These are phyloP conservation scores for Exophiala sp. DNA, from an alignment of 2,329 filamentous ascomycete species.

Conservation along the genomic window DNA sequence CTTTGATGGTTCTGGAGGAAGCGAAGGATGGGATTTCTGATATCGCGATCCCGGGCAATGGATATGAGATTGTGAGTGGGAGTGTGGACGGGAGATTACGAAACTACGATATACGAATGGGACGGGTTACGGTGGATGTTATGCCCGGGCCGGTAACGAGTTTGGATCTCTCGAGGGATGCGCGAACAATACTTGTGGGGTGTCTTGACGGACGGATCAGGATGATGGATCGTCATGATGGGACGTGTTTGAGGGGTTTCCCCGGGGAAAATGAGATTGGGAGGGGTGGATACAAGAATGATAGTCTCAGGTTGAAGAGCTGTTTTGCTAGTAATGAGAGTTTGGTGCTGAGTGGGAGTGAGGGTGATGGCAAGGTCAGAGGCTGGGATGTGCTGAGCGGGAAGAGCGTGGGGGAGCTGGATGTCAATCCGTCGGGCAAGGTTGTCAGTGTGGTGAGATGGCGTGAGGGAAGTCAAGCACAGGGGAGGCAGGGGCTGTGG, in stretches of 20 bases:
- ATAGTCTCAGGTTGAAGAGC: conserved; percentile 69
- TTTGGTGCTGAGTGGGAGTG: conserved; percentile 76
- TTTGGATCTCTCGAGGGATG: conserved; percentile 66
- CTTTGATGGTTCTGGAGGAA: conserved; percentile 70
- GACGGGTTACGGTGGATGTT: conserved; percentile 66
- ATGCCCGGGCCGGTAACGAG: conserved; percentile 69
- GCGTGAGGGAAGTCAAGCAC: conserved; percentile 24
- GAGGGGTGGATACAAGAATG: conserved; percentile 53
- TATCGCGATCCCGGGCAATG: conserved; percentile 14
- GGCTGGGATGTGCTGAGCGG: conserved; percentile 84
- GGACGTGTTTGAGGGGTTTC: conserved; percentile 71
- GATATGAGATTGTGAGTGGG: conserved; percentile 59
- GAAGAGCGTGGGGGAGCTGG: conserved; percentile 35
- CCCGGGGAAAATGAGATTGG: conserved; percentile 38
- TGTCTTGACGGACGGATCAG: conserved; percentile 72
- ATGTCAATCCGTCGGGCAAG: conserved; percentile 20
- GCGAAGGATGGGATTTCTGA: conserved; percentile 60
- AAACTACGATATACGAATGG: conserved; percentile 78
- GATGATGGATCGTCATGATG: conserved; percentile 74
- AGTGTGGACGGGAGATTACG: conserved; percentile 83
- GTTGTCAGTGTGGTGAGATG: conserved; percentile 28
- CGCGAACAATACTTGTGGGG: conserved; percentile 69
- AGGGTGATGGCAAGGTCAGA: conserved; percentile 66
- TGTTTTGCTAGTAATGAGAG: conserved; percentile 72
- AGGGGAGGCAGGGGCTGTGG: conserved; percentile 23